Conservation (phyloP, 306 rosid species). For the Cotoneaster glaucophyllus region DNA sequence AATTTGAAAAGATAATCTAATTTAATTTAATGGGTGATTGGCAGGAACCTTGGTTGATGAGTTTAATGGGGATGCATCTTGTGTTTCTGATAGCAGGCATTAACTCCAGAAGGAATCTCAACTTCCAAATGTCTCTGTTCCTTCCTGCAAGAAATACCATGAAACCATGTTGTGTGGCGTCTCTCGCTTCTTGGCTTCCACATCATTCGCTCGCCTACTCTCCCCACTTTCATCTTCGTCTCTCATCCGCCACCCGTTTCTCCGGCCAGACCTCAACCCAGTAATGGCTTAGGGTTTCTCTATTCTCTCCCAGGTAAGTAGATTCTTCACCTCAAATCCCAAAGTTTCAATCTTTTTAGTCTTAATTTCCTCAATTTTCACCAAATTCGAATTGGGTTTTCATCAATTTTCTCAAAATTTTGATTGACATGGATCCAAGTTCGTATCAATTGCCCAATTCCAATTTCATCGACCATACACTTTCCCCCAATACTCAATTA, state of each 20-base stretch:
- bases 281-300: not conserved
- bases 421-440: conserved; percentile 27
- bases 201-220: not conserved
- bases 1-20: no score
- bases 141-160: not conserved
- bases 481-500: conserved; percentile 9
- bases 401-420: not conserved
- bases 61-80: no score
- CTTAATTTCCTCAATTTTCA: not conserved
- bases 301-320: not conserved
- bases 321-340: not conserved
- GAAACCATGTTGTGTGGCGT: not conserved
- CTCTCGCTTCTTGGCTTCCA: not conserved
- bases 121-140: no score
- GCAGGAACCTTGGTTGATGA: no score
- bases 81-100: no score
- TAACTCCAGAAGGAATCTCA: no score
- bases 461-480: conserved; percentile 3
- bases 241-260: not conserved
- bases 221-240: not conserved
- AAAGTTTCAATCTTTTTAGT: not conserved
- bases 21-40: no score
- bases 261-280: not conserved
- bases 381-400: not conserved
- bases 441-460: conserved; percentile 7